A percentile compares a stretch with the other conserved stretches of the same genome.
phyloP scores from a whole-genome alignment of 2,329 filamentous ascomycete species.

The Claviceps sp. region DNA sequence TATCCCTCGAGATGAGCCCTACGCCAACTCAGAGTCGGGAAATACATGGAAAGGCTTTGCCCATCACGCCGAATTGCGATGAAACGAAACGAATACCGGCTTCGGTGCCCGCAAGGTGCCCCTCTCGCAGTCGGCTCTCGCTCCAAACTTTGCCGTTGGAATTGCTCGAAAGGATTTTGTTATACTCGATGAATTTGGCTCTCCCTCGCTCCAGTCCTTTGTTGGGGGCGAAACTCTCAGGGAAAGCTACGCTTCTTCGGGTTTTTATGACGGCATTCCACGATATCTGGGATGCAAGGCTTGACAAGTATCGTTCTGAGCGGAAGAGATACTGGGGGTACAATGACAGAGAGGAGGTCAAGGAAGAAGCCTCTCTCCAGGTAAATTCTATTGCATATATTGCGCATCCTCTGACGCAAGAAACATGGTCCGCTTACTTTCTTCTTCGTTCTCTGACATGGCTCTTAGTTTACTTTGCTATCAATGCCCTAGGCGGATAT shows the following conservation, averaged over 20 bases:
- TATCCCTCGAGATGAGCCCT: conserved; percentile 25
- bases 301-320: conserved; percentile 7
- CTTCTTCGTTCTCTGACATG: not conserved
- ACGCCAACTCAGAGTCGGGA: conserved; percentile 35
- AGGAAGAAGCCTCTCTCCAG: conserved; percentile 31
- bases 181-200: conserved; percentile 22
- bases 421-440: not conserved
- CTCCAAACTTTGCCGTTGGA: conserved; percentile 33
- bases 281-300: conserved; percentile 22
- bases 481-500: conserved; percentile 30
- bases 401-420: not conserved
- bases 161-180: conserved; percentile 38
- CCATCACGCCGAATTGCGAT: conserved; percentile 5
- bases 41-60: conserved; percentile 23
- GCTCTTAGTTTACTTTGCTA: conserved; percentile 27
- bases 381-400: conserved; percentile 17
- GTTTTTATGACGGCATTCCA: conserved; percentile 23
- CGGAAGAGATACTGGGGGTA: conserved; percentile 1
- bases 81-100: conserved; percentile 13
- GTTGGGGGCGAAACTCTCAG: conserved; percentile 34
- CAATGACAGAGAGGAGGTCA: conserved; percentile 1
- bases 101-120: too few species aligned
- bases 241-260: conserved; percentile 22
- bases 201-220: conserved; percentile 22
- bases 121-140: conserved; percentile 9